phyloP scores from a whole-genome alignment of 139 green algal species.

The Pedinophyceae sp. region DNA sequence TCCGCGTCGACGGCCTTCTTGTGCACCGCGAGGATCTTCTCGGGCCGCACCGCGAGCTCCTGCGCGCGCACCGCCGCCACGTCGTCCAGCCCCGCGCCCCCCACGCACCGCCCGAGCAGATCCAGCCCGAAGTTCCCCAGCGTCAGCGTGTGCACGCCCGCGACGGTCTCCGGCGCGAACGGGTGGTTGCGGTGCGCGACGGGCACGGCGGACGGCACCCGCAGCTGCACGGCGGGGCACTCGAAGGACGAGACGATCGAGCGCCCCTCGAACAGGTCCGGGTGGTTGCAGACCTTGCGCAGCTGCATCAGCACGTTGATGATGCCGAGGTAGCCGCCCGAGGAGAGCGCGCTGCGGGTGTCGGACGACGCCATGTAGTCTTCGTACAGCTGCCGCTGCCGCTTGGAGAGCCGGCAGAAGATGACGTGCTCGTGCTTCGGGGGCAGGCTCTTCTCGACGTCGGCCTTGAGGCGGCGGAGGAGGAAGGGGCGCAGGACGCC shows the following conservation, averaged over 20 bases:
- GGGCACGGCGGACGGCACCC: slow-evolving; percentile 10
- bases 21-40: too few relatives aligned
- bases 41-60: too few relatives aligned
- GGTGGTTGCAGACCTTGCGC: slow-evolving; percentile 97
- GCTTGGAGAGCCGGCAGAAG: slow-evolving; percentile 39
- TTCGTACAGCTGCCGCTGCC: slow-evolving; percentile 84
- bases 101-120: background rate
- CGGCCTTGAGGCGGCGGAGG: slow-evolving; percentile 68
- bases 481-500: slow-evolving; percentile 90
- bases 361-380: slow-evolving; percentile 80
- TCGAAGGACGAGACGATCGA: slow-evolving; percentile 82
- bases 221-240: slow-evolving; percentile 21
- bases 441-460: slow-evolving; percentile 92
- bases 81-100: background rate
- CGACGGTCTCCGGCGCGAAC: background rate
- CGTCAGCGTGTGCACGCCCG: background rate
- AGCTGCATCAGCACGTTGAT: slow-evolving; percentile 98
- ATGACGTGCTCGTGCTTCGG: slow-evolving; percentile 91
- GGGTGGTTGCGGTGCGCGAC: background rate
- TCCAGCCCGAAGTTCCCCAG: background rate
- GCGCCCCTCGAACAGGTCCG: slow-evolving; percentile 90
- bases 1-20: background rate
- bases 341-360: slow-evolving; percentile 46
- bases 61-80: too few relatives aligned
- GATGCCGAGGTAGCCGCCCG: slow-evolving; percentile 79